A percentile compares a stretch with the other conserved stretches of the same genome.
phyloP scores from a whole-genome alignment of 441 rosid genomes.

The Theobroma grandiflorum region DNA sequence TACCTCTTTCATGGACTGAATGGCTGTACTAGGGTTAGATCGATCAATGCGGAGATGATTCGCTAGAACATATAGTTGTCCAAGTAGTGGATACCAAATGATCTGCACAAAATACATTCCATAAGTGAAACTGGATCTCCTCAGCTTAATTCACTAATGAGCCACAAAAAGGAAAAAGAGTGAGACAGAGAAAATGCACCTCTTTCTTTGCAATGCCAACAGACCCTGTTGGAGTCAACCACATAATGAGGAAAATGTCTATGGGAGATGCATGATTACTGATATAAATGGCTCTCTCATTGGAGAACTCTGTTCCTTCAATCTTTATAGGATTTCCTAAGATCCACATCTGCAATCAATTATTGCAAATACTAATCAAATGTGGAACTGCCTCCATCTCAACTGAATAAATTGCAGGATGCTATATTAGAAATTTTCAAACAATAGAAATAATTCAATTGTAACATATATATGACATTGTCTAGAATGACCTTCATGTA shows the following conservation, averaged over 20 bases:
- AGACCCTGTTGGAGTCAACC: slow-evolving; percentile 59
- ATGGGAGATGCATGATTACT: slow-evolving; percentile 68
- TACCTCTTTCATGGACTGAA: slow-evolving; percentile 62
- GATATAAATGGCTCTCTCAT: slow-evolving; percentile 57
- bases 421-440: too few relatives aligned
- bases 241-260: slow-evolving; percentile 58
- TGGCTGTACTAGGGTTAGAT: slow-evolving; percentile 52
- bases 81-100: slow-evolving; percentile 64
- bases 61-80: slow-evolving; percentile 63
- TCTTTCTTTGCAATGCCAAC: slow-evolving; percentile 67
- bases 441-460: too few relatives aligned
- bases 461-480: too few relatives aligned
- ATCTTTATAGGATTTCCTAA: slow-evolving; percentile 59
- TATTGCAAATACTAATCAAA: slow-evolving; percentile 7
- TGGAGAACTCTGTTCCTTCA: slow-evolving; percentile 53
- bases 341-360: slow-evolving; percentile 63
- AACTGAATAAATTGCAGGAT: too few relatives aligned
- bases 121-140: not conserved
- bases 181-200: slow-evolving; percentile 31
- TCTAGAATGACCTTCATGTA: too few relatives aligned
- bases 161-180: not conserved
- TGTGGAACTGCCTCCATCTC: too few relatives aligned
- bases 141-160: not conserved
- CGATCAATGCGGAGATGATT: slow-evolving; percentile 65
- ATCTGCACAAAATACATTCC: slow-evolving; percentile 40